These are phyloP conservation scores for Bretziella fagacearum DNA, from an alignment of 2,329 filamentous ascomycete genomes.

Conservation along the genomic window DNA sequence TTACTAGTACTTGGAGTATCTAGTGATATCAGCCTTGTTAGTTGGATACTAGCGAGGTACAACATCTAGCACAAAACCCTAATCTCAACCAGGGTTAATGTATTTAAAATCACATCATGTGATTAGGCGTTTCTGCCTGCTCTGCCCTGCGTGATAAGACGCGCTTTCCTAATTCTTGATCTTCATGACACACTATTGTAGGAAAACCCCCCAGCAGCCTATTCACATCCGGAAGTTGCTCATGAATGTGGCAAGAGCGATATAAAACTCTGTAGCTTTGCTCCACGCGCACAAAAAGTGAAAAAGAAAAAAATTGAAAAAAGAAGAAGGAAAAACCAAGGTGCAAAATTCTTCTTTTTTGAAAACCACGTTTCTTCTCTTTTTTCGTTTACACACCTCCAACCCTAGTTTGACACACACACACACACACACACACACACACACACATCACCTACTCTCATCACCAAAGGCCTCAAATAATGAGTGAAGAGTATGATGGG, in stretches of 20 bases:
- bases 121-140: not conserved
- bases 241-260: not conserved
- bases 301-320: not conserved
- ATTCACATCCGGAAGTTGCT: not conserved
- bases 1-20: too few species aligned
- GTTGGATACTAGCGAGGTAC: too few species aligned
- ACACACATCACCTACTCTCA: not conserved
- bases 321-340: too few species aligned
- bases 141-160: not conserved
- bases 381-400: not conserved
- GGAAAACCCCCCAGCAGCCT: not conserved
- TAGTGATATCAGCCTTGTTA: too few species aligned
- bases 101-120: too few species aligned
- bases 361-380: not conserved
- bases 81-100: too few species aligned
- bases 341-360: not conserved
- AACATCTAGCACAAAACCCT: too few species aligned
- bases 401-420: not conserved
- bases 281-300: not conserved
- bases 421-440: too few species aligned
- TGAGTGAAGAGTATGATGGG: constrained; percentile 47
- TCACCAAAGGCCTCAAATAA: constrained; percentile 15
- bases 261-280: not conserved
- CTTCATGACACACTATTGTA: too few species aligned
- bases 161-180: not conserved